phyloP scores from a whole-genome alignment of 2,329 filamentous ascomycete species.

The Madurella fahalii region DNA sequence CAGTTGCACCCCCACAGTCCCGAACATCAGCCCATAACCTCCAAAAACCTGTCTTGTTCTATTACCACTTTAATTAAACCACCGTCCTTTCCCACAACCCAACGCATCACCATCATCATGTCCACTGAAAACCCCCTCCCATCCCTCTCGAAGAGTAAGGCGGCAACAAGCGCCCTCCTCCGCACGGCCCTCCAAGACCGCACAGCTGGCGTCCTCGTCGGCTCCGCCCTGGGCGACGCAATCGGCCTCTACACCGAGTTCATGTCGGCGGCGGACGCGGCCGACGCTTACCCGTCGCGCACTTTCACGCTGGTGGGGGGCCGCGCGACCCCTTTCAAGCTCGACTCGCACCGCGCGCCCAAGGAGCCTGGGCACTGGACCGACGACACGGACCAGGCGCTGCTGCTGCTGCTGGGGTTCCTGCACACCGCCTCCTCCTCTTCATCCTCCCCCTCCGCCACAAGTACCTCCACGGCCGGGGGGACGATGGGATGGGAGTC shows the following conservation, averaged over 20 bases:
- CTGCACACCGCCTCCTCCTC: constrained; percentile 33
- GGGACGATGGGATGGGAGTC: too few relatives aligned
- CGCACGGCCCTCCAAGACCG: constrained; percentile 31
- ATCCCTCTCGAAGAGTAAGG: background rate
- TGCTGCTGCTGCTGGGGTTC: constrained; percentile 46
- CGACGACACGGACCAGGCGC: constrained; percentile 52
- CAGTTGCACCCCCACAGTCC: too few relatives aligned
- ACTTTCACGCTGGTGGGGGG: constrained; percentile 36
- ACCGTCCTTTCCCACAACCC: background rate
- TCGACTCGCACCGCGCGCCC: constrained; percentile 43
- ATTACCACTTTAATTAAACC: too few relatives aligned
- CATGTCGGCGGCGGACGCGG: constrained; percentile 35
- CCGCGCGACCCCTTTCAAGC: constrained; percentile 37
- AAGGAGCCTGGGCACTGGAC: constrained; percentile 46
- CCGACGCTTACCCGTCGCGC: constrained; percentile 34
- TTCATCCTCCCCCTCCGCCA: too few relatives aligned
- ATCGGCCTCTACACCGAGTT: constrained; percentile 54
- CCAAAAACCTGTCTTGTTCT: too few relatives aligned
- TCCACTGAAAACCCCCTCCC: background rate
- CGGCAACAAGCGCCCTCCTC: constrained; percentile 14
- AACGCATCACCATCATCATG: background rate
- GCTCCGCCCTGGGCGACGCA: constrained; percentile 50
- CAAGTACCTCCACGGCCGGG: too few relatives aligned
- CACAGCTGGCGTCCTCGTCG: constrained; percentile 44
- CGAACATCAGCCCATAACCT: too few relatives aligned